Conservation (phyloP, 768 basidiomycete species). For the Boletus reticuloceps region DNA sequence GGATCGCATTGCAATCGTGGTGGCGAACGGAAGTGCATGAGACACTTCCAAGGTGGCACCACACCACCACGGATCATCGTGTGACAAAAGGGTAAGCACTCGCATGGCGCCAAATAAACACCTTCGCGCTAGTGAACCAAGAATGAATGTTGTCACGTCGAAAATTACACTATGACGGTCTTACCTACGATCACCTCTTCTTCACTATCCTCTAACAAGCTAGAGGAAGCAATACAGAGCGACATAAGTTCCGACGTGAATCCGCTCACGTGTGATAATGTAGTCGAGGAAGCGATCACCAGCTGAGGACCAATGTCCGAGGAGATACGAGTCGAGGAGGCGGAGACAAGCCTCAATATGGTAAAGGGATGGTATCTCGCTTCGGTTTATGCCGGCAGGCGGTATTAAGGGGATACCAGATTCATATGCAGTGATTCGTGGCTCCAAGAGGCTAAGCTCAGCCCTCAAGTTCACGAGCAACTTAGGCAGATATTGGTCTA, state of each 20-base stretch:
- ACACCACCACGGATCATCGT: conserved; percentile 59
- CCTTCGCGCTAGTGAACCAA: conserved; percentile 32
- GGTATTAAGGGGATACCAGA: conserved; percentile 43
- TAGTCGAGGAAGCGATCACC: conserved; percentile 10
- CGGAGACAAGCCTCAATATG: conserved; percentile 55
- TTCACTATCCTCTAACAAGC: conserved; percentile 27
- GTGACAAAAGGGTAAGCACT: conserved; percentile 69
- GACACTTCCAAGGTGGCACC: conserved; percentile 46
- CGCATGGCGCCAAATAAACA: conserved; percentile 61
- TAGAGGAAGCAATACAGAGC: conserved; percentile 50
- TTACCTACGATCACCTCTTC: conserved; percentile 19
- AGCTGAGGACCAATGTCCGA: conserved; percentile 50
- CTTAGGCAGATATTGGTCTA: conserved; percentile 25
- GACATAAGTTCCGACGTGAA: conserved; percentile 48
- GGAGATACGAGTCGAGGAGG: conserved; percentile 60
- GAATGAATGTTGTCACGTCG: not conserved
- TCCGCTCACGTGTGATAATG: conserved; percentile 13
- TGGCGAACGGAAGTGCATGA: conserved; percentile 43
- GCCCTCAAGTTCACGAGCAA: conserved; percentile 33
- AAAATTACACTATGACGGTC: not conserved
- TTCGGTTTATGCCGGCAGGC: conserved; percentile 5
- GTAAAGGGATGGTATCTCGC: conserved; percentile 37
- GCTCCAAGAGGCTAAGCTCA: conserved; percentile 40
- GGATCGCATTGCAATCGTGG: conserved; percentile 45
- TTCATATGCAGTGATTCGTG: conserved; percentile 38